Conservation (phyloP, 2,329 filamentous ascomycete species). For the Didymella arachidicola region DNA sequence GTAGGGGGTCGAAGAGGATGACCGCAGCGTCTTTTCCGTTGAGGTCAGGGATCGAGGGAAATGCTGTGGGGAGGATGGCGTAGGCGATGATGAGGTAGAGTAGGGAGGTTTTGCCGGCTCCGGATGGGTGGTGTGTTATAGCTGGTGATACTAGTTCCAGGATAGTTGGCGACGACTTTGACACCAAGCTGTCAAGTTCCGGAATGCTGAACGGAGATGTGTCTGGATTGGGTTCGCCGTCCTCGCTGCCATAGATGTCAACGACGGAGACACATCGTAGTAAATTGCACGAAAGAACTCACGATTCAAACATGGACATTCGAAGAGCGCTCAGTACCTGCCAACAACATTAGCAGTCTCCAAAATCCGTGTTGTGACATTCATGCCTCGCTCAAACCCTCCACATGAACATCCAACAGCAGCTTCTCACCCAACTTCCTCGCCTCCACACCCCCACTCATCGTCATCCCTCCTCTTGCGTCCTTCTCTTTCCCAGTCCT, state of each 20-base stretch:
- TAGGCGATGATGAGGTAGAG: conserved; percentile 64
- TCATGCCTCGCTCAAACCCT: conserved; percentile 42
- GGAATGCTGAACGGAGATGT: conserved; percentile 52
- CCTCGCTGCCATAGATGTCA: background rate
- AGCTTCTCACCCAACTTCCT: conserved; percentile 62
- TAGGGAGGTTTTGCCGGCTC: conserved; percentile 65
- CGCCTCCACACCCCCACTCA: conserved; percentile 42
- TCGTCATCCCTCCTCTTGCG: conserved; percentile 18
- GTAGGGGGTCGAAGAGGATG: conserved; percentile 64
- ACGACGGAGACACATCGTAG: background rate
- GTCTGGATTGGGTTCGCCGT: background rate
- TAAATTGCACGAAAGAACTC: background rate
- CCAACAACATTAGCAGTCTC: background rate
- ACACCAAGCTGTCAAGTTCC: conserved; percentile 55
- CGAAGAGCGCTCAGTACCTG: conserved; percentile 54
- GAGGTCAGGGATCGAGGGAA: conserved; percentile 31
- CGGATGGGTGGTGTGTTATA: conserved; percentile 47
- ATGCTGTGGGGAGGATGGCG: conserved; percentile 58
- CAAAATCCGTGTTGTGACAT: background rate
- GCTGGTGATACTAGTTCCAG: conserved; percentile 63
- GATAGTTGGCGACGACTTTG: conserved; percentile 22
- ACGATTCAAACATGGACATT: conserved; percentile 25
- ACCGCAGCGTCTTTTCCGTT: conserved; percentile 56
- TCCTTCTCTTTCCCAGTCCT: conserved; percentile 8
- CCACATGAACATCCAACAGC: conserved; percentile 51